These are phyloP conservation scores for Nannizziopsis arthrosporioides DNA, from an alignment of 2,329 filamentous ascomycete species.

Conservation along the genomic window DNA sequence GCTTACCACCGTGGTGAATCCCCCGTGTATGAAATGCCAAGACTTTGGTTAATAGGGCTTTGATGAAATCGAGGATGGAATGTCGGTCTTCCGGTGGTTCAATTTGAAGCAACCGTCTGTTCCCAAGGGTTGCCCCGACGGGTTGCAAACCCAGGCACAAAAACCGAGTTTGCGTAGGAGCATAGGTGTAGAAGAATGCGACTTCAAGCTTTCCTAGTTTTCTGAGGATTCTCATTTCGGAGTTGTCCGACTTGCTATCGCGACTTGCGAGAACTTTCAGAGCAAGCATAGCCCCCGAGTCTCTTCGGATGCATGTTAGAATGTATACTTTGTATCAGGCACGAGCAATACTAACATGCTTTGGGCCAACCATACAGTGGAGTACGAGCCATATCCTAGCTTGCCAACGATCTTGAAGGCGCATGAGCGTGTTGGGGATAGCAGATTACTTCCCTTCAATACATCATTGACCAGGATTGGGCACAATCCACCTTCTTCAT, in stretches of 20 bases:
- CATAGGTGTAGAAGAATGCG: slow-evolving; percentile 12
- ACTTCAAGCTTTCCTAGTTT: slow-evolving; percentile 11
- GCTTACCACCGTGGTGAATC: slow-evolving; percentile 14
- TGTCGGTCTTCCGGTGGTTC: neutral
- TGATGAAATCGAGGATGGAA: slow-evolving; percentile 7
- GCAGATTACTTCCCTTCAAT: slow-evolving; percentile 10
- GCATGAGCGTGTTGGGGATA: slow-evolving; percentile 3
- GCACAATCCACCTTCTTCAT: slow-evolving; percentile 6
- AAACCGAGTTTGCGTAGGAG: slow-evolving; percentile 5
- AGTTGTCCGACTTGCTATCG: slow-evolving; percentile 11
- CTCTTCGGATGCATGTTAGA: neutral
- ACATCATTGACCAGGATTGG: slow-evolving; percentile 13
- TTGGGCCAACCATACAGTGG: slow-evolving; percentile 14
- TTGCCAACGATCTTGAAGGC: slow-evolving; percentile 14
- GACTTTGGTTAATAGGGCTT: slow-evolving; percentile 9
- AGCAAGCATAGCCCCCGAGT: slow-evolving; percentile 2
- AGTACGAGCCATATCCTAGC: slow-evolving; percentile 12
- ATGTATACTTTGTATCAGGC: neutral
- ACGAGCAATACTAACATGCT: slow-evolving; percentile 6
- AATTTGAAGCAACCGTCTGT: neutral
- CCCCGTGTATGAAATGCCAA: slow-evolving; percentile 6
- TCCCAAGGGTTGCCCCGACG: slow-evolving; percentile 7
- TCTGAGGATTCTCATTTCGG: slow-evolving; percentile 11
- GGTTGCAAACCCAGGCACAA: slow-evolving; percentile 13
- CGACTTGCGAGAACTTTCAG: slow-evolving; percentile 8